phyloP scores from a whole-genome alignment of 345 rosid species.

The Linum tenue region DNA sequence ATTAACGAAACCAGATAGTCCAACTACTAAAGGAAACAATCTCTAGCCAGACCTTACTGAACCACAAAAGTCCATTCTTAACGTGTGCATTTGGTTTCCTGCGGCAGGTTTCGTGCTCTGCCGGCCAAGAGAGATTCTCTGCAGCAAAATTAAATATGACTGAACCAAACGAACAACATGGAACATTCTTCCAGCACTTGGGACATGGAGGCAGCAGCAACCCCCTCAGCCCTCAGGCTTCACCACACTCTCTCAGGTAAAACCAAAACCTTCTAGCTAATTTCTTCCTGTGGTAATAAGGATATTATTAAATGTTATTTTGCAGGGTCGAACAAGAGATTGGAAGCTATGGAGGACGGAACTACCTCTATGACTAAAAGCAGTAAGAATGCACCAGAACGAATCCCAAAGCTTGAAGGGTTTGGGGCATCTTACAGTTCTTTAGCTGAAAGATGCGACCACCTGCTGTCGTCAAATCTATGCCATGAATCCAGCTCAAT shows the following conservation, averaged over 20 bases:
- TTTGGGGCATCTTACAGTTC: slow-evolving; percentile 23
- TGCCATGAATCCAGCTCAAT: slow-evolving; percentile 1
- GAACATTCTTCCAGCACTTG: too few relatives aligned
- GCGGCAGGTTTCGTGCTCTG: too few relatives aligned
- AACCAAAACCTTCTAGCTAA: not conserved
- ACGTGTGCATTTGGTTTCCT: too few relatives aligned
- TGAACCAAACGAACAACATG: not conserved
- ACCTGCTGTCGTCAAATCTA: slow-evolving; percentile 22
- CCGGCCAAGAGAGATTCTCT: not conserved
- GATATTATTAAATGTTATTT: not conserved
- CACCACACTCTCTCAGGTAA: not conserved
- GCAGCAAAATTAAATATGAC: not conserved
- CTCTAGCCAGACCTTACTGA: too few relatives aligned
- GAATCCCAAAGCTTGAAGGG: slow-evolving; percentile 27
- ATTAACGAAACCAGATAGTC: too few relatives aligned
- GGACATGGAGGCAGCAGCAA: too few relatives aligned
- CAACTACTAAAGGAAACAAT: too few relatives aligned
- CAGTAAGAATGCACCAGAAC: slow-evolving; percentile 12
- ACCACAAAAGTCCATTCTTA: too few relatives aligned
- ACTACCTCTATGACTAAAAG: slow-evolving; percentile 3
- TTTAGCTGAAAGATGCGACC: slow-evolving; percentile 28
- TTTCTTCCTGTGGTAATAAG: too few relatives aligned
- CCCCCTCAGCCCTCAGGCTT: not conserved
- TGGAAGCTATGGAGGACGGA: slow-evolving; percentile 22
- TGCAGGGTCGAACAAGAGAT: slow-evolving; percentile 35